A percentile compares a stretch with the other conserved stretches of the same genome.
Conservation (phyloP, 1,284 basidiomycete genomes). For the Jaminaea rosea region DNA sequence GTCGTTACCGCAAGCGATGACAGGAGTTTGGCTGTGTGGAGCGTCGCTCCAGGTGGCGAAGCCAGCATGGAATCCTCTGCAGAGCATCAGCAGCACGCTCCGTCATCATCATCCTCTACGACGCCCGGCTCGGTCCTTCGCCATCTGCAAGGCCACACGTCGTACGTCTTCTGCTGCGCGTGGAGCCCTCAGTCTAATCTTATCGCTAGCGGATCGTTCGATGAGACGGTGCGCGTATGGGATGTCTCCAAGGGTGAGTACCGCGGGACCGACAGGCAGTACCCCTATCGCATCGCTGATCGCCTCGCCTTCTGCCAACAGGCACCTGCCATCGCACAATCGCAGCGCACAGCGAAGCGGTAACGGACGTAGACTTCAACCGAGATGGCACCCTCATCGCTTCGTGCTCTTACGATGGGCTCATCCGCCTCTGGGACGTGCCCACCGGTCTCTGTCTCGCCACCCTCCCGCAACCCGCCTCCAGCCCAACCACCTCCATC, state of each 20-base stretch:
- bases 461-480: slow-evolving; percentile 89
- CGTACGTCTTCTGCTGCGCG: slow-evolving; percentile 83
- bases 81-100: background rate
- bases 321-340: slow-evolving; percentile 36
- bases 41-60: slow-evolving; percentile 14
- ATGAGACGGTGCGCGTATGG: slow-evolving; percentile 91
- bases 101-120: background rate
- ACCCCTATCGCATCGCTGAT: too few species aligned
- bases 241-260: slow-evolving; percentile 64
- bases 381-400: slow-evolving; percentile 87
- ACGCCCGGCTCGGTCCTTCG: slow-evolving; percentile 6
- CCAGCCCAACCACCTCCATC: slow-evolving; percentile 79
- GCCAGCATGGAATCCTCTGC: background rate
- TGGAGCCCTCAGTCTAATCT: slow-evolving; percentile 82
- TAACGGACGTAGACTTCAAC: slow-evolving; percentile 85
- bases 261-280: background rate
- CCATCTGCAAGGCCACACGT: slow-evolving; percentile 68
- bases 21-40: slow-evolving; percentile 22
- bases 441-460: slow-evolving; percentile 94
- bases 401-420: slow-evolving; percentile 86
- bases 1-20: slow-evolving; percentile 40
- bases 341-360: slow-evolving; percentile 92
- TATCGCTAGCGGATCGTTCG: slow-evolving; percentile 81
- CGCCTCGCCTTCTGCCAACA: background rate
- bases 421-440: slow-evolving; percentile 78